Conservation (phyloP, 2,329 filamentous ascomycete genomes). For the Zymoseptoria tritici region DNA sequence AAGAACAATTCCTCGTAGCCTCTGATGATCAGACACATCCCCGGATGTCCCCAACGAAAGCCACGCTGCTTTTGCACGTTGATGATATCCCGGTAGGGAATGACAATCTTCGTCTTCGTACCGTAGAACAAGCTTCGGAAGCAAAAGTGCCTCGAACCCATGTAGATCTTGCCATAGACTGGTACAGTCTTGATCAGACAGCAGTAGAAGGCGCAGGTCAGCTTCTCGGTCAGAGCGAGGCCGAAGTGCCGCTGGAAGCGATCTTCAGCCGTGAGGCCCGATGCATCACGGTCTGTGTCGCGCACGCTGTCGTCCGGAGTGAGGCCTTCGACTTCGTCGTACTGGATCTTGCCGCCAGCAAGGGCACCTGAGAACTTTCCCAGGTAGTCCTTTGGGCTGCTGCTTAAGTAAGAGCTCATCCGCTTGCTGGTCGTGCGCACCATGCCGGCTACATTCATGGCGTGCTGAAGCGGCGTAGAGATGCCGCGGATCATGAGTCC, state of each 20-base stretch:
- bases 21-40: constrained; percentile 83
- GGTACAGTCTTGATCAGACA: constrained; percentile 83
- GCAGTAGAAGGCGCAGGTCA: constrained; percentile 88
- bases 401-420: constrained; percentile 60
- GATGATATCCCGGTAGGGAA: constrained; percentile 85
- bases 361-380: constrained; percentile 98
- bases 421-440: constrained; percentile 60
- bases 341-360: constrained; percentile 84
- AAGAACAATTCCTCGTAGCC: constrained; percentile 96
- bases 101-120: constrained; percentile 82
- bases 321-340: constrained; percentile 63
- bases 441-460: constrained; percentile 15
- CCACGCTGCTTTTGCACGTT: constrained; percentile 93
- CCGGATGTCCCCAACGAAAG: constrained; percentile 84
- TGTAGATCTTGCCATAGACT: constrained; percentile 92
- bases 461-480: constrained; percentile 15
- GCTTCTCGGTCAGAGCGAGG: constrained; percentile 71
- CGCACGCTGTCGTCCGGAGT: constrained; percentile 56
- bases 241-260: constrained; percentile 87
- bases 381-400: constrained; percentile 91
- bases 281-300: constrained; percentile 50
- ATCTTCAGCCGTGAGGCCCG: constrained; percentile 47
- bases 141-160: constrained; percentile 80
- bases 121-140: constrained; percentile 87
- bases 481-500: constrained; percentile 15